Evolutionary conservation across 306 rosid species (phyloP), one percentile per base, ranked within the genome.

Genomic region (Lathyrus aphaca): DNA sequence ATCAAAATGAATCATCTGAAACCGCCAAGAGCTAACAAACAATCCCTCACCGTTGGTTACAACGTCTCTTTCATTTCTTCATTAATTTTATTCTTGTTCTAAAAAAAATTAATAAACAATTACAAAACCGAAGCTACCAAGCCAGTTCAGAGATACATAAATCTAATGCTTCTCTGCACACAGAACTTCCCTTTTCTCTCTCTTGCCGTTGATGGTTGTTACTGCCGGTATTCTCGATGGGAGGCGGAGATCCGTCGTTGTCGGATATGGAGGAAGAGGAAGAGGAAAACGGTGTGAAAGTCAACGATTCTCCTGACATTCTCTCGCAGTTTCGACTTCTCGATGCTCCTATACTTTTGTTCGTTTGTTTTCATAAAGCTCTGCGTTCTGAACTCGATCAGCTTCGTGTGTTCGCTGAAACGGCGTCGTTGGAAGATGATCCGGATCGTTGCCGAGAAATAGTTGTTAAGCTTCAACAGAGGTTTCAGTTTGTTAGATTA

Each of bases 351-450:
- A 77, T 88, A 59, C 91, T 90, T 48, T 8, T 91, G 7, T 84
- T 91, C 13, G 83, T 94, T 64, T 87, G 80, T 60, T 87, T 90
- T 49, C 97, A 91, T 72, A 57, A 80, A 80, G 96, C 97, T 62
- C 8, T 91, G 23, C 97, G 85, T 18, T 76, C 82, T 5, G 97
- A 94, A 74, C 85, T 94, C 15, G 74, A 81, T 10, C 66, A 69
- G 10, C 90, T 91, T 60, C 91, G 79, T 9, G 65, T 55, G 13
- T 39, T 71, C 8, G 83, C 84, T 13, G 66, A 74, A 55, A 82
- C 76, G 55, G 89, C 77, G 54, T 75, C 82, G 77, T 68, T 77
- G 46, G 86, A 83, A 74, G 65, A 71, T 29, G 81, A 66, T 0
- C 56, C 35, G 0, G 49, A 42, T 0, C 65, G 42, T 45, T 63